phyloP scores from a whole-genome alignment of 129 eudicot species.

The Ambrosia artemisiifolia region DNA sequence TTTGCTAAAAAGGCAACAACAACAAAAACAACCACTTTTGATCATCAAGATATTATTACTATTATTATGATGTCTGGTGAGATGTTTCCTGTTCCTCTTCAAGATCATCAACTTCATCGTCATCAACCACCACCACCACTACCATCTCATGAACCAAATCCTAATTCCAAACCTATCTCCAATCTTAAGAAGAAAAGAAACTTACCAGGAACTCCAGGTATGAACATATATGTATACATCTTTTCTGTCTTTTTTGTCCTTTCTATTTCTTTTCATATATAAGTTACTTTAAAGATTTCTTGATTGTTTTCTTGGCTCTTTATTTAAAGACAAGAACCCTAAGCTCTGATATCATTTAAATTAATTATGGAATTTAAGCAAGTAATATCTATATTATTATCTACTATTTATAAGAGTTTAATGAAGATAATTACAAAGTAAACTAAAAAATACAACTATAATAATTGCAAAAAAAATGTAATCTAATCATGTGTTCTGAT shows the following conservation, averaged over 20 bases:
- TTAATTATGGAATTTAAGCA: too few species aligned
- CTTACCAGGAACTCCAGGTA: conserved; percentile 92
- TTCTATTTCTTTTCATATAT: conserved; percentile 8
- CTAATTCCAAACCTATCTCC: conserved; percentile 58
- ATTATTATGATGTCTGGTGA: conserved; percentile 51
- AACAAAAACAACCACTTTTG: neutral
- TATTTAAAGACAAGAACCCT: too few species aligned
- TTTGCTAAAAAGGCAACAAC: conserved; percentile 22
- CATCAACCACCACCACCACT: conserved; percentile 11
- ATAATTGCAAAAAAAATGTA: too few species aligned
- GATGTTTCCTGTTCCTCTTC: conserved; percentile 57
- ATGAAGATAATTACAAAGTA: too few species aligned
- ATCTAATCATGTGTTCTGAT: too few species aligned
- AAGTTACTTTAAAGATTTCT: neutral
- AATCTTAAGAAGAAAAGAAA: conserved; percentile 78
- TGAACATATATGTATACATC: neutral
- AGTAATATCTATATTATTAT: too few species aligned
- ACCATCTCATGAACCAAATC: conserved; percentile 45
- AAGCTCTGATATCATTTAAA: too few species aligned
- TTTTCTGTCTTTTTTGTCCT: neutral
- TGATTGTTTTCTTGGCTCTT: neutral
- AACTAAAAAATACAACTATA: too few species aligned
- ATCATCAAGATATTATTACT: conserved; percentile 26
- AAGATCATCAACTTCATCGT: conserved; percentile 25
- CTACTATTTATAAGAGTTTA: too few species aligned